Base-by-base conservation (phyloP, 768 basidiomycete genomes). In the Dacryopinax primogenitus region DNA sequence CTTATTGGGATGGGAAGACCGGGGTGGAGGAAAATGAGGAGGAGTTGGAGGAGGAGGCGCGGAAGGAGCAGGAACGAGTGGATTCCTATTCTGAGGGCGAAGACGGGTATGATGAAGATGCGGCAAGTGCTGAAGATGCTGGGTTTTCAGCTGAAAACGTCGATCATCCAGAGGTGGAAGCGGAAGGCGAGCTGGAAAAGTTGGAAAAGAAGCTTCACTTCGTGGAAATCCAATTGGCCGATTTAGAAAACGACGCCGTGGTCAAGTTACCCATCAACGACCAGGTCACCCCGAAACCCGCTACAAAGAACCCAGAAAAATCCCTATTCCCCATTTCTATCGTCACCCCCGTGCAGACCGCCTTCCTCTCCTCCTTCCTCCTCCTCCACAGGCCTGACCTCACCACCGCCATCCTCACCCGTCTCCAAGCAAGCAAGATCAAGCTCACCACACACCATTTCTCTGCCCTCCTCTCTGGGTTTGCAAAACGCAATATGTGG, bases 371-470 rank as follows among this genome's bases (percentile, higher is more conserved):
- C 11, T 26, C 51, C 51, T 58, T 58, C 51, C 51, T 58, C 13
- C 3, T 58, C 13, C 51, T 58, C 30, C 51, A 58, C 26, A 23
- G 51, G 26, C 51, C 51, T 18, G 51, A 58, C 26, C 51, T 58
- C 9, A 58, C 51, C 4, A 28, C 51, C 13, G 32, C 6, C 26
- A 58, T 58, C 26, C 51, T 58, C 51, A 32, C 23, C 13, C 4
- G 4, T 30, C 23, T 58, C 51, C 26, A 28, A 18, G 12, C 23
- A 11, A 3, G 26, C 51, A 58, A 58, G 26, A 58, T 58, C 13
- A 26, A 58, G 51, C 51, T 58, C 51, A 58, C 51, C 4, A 58
- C 51, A 32, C 51, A 58, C 51, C 51, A 58, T 30, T 58, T 58
- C 26, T 58, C 51, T 6, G 51, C 51, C 11, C 51, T 58, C 23